These are phyloP conservation scores for Stephanodiscus minutulus DNA, from an alignment of 108 stramenopile species.

Conservation along the genomic window DNA sequence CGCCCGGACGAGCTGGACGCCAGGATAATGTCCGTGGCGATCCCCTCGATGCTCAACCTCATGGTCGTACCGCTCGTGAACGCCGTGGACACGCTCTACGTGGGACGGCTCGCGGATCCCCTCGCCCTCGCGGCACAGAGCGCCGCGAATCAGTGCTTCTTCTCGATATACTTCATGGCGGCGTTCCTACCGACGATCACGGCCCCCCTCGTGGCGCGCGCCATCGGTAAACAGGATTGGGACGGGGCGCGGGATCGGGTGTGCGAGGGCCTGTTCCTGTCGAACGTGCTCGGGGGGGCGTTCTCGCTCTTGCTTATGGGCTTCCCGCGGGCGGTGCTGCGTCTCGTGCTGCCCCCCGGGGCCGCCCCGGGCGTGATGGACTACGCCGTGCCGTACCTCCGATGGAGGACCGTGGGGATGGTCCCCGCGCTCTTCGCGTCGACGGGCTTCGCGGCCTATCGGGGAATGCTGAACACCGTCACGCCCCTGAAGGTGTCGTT, in stretches of 20 bases:
- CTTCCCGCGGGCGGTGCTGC: constrained; percentile 54
- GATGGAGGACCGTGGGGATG: constrained; percentile 71
- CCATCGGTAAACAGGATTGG: constrained; percentile 61
- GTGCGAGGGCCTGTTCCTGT: constrained; percentile 75
- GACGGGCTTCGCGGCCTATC: constrained; percentile 81
- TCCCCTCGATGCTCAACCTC: constrained; percentile 77
- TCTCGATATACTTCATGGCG: constrained; percentile 73
- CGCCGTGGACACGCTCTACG: constrained; percentile 83
- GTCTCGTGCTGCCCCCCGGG: constrained; percentile 50
- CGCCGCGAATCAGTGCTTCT: constrained; percentile 86
- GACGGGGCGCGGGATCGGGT: constrained; percentile 60
- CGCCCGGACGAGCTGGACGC: constrained; percentile 44
- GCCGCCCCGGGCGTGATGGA: constrained; percentile 40
- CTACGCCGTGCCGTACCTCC: constrained; percentile 75
- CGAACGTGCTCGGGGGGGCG: constrained; percentile 61
- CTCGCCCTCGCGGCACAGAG: constrained; percentile 78
- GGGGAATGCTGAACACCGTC: constrained; percentile 77
- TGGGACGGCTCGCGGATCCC: constrained; percentile 68
- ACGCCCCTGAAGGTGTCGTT: constrained; percentile 82
- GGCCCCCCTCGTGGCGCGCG: constrained; percentile 72
- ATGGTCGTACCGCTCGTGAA: constrained; percentile 80
- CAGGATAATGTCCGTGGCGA: constrained; percentile 56
- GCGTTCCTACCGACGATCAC: constrained; percentile 83
- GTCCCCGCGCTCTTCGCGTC: constrained; percentile 73
- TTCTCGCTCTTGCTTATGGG: constrained; percentile 52